Evolutionary conservation across 2,329 filamentous ascomycete genomes (phyloP), one percentile per base, ranked within the genome.

Genomic region (Gnomoniopsis smithogilvyi): DNA sequence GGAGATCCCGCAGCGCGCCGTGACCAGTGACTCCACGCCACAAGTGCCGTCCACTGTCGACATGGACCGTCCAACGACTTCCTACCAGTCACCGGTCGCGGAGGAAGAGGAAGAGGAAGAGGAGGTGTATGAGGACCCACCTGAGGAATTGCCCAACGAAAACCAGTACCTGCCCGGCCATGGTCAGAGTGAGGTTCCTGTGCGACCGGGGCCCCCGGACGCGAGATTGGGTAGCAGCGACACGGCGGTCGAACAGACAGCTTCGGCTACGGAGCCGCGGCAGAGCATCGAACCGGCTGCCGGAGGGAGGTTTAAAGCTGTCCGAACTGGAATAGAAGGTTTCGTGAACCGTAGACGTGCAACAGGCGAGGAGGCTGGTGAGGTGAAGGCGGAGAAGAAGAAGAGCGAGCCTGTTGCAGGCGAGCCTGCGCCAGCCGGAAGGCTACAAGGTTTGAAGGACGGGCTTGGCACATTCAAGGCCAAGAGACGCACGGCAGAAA

Each of bases 181-280:
- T 3, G 56, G 56, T 1, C 50, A 58, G 56, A 58, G 56, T 43
- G 56, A 58, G 50, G 43, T 58, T 1, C 56, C 56, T 11, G 34
- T 58, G 14, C 30, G 47, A 3, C 56, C 22, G 12, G 50, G 43
- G 41, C 24, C 41, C 17, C 50, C 50, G 10, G 24, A 41, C 2
- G 2, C 7, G 12, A 15, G n/a, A 4, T n/a, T 24, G 2, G 45
- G 8, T 8, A 14, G 30, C 33, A 30, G 19, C 3, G 49, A 33
- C 21, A 48, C 46, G 4, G 41, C n/a, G 26, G 55, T 17, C 11
- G 38, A 15, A 14, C n/a, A 26, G 19, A 14, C 24, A 1, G 24
- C 48, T 4, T 36, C n/a, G 17, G 21, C 38, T 7, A 3, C 26
- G 6, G 41, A 22, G 21, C n/a, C n/a, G 26, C 21, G 24, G 34